These are phyloP conservation scores for Penicillium sumatraense DNA, from an alignment of 2,329 filamentous ascomycete genomes.

Conservation along the genomic window DNA sequence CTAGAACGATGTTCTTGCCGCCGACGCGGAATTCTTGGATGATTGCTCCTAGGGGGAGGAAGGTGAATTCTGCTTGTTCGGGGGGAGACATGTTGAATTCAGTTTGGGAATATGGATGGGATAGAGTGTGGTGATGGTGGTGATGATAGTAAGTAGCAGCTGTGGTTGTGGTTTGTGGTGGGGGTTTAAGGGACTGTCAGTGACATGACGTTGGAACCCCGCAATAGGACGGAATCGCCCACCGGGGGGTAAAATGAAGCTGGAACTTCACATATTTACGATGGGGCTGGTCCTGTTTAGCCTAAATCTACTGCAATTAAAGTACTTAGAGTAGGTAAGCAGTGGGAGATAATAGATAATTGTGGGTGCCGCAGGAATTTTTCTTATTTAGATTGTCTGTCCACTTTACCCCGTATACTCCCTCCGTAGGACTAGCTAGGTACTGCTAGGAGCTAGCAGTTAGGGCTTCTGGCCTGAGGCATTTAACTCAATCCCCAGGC, in stretches of 20 bases:
- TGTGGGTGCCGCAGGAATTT: background rate
- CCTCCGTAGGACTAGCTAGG: too few relatives aligned
- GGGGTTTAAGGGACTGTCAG: background rate
- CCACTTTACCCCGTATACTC: too few relatives aligned
- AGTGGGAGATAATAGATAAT: background rate
- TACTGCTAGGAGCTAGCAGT: too few relatives aligned
- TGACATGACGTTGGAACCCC: slow-evolving; percentile 19
- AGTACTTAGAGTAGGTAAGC: too few relatives aligned
- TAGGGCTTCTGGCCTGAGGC: too few relatives aligned
- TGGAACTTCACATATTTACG: background rate
- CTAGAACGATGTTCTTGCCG: slow-evolving; percentile 84
- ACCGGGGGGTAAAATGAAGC: slow-evolving; percentile 12
- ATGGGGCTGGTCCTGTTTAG: slow-evolving; percentile 8
- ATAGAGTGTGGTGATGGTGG: slow-evolving; percentile 1
- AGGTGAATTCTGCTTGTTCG: slow-evolving; percentile 47
- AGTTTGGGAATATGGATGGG: background rate
- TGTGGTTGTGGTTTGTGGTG: background rate
- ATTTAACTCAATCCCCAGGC: too few relatives aligned
- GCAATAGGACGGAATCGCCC: slow-evolving; percentile 23
- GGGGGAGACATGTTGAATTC: slow-evolving; percentile 20
- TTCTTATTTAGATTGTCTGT: background rate
- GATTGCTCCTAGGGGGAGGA: slow-evolving; percentile 51
- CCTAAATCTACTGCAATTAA: too few relatives aligned
- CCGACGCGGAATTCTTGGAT: slow-evolving; percentile 75
- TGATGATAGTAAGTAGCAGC: too few relatives aligned